Conservation (phyloP, 2,329 filamentous ascomycete genomes). For the Kalaharituber pfeilii region DNA sequence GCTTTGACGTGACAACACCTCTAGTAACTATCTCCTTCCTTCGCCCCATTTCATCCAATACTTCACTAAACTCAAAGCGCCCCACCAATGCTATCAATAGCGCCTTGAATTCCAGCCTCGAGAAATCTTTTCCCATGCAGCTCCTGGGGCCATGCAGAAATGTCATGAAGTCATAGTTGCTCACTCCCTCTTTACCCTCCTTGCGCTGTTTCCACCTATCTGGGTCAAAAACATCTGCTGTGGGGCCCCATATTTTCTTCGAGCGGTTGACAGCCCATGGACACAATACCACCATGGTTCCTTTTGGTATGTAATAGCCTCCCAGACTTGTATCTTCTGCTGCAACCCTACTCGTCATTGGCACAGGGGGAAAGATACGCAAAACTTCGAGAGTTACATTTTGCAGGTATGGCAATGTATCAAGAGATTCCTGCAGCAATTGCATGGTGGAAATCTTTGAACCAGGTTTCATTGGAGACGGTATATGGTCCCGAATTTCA, state of each 20-base stretch:
- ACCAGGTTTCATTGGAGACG: conserved; percentile 33
- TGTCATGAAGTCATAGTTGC: conserved; percentile 63
- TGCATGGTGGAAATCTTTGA: conserved; percentile 27
- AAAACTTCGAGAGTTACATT: conserved; percentile 64
- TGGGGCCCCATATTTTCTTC: conserved; percentile 53
- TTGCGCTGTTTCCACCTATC: conserved; percentile 30
- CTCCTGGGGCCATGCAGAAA: conserved; percentile 74
- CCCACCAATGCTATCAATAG: conserved; percentile 62
- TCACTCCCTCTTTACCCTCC: conserved; percentile 39
- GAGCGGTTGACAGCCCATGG: conserved; percentile 54
- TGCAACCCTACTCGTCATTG: conserved; percentile 50
- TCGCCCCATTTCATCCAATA: conserved; percentile 41
- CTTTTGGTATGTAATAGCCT: conserved; percentile 48
- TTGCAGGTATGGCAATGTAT: conserved; percentile 60
- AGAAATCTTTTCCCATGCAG: conserved; percentile 70
- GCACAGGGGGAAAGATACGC: conserved; percentile 54
- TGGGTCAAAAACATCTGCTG: conserved; percentile 59
- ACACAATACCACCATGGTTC: conserved; percentile 49
- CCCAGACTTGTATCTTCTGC: conserved; percentile 46
- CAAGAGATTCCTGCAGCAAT: conserved; percentile 37
- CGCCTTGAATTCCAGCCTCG: conserved; percentile 69
- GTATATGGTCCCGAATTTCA: conserved; percentile 47
- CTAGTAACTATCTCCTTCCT: conserved; percentile 46
- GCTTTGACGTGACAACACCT: conserved; percentile 53
- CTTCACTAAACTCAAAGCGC: conserved; percentile 46